A percentile compares a stretch with the other conserved stretches of the same genome.
Conservation (phyloP, 2,329 filamentous ascomycete species). For the Byssothecium circinans region DNA sequence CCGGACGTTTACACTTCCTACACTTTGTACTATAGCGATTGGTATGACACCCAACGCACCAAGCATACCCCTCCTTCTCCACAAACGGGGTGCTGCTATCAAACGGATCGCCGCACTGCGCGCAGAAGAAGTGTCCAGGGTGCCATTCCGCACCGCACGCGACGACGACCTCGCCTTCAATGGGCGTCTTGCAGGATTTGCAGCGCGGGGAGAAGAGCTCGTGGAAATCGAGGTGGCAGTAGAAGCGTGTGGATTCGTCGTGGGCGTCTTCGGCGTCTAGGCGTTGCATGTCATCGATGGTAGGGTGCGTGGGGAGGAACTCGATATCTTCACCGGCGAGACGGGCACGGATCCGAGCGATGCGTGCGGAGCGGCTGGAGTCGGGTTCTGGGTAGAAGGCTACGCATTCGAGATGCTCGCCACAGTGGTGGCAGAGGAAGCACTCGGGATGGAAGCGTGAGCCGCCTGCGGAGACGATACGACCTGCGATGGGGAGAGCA, state of each 20-base stretch:
- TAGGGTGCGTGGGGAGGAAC: conserved; percentile 40
- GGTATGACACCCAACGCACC: conserved; percentile 92
- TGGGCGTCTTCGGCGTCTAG: conserved; percentile 62
- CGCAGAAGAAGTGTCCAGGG: conserved; percentile 97
- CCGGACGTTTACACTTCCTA: conserved; percentile 77
- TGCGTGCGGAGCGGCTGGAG: conserved; percentile 66
- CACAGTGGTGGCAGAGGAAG: conserved; percentile 86
- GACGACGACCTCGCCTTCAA: conserved; percentile 90
- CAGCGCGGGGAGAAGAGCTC: conserved; percentile 90
- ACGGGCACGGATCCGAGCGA: conserved; percentile 71
- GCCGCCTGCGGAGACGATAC: conserved; percentile 82
- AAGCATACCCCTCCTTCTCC: conserved; percentile 96
- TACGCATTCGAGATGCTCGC: conserved; percentile 86
- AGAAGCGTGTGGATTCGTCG: conserved; percentile 76
- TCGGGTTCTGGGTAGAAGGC: conserved; percentile 95
- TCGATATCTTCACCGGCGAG: conserved; percentile 56
- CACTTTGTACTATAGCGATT: conserved; percentile 90
- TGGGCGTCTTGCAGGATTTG: conserved; percentile 94
- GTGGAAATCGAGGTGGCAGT: conserved; percentile 98
- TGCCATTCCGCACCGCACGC: conserved; percentile 97
- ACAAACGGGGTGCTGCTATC: conserved; percentile 74
- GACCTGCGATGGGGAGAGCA: conserved; percentile 79
- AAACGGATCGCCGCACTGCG: conserved; percentile 88
- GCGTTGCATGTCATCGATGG: conserved; percentile 60
- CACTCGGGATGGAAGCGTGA: conserved; percentile 89